A percentile compares a stretch with the other conserved stretches of the same genome.
These are phyloP conservation scores for Sugiyamaella chiloensis DNA, from an alignment of 805 yeast genomes.

Conservation along the genomic window DNA sequence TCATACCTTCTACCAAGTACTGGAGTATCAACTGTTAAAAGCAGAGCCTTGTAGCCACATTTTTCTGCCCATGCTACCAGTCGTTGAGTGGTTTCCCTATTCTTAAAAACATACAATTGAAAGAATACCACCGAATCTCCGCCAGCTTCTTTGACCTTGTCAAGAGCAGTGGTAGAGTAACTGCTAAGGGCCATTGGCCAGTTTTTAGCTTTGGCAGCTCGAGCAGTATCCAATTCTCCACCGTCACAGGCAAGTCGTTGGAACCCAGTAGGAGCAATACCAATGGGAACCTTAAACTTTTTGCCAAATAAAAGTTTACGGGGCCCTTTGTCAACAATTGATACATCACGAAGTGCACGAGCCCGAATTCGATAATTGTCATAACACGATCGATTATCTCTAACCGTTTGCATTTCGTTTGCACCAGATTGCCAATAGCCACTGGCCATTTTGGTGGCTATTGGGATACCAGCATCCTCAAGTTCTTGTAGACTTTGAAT, in stretches of 20 bases:
- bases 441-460: conserved; percentile 18
- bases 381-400: conserved; percentile 30
- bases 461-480: conserved; percentile 19
- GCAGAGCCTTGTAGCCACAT: conserved; percentile 41
- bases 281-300: conserved; percentile 30
- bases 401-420: conserved; percentile 28
- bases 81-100: conserved; percentile 27
- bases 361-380: conserved; percentile 30
- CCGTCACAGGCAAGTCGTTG: conserved; percentile 32
- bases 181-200: conserved; percentile 32
- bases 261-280: conserved; percentile 37
- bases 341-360: conserved; percentile 31
- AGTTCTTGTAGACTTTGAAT: conserved; percentile 13
- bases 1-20: conserved; percentile 52
- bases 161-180: conserved; percentile 28
- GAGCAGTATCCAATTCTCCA: conserved; percentile 35
- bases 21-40: conserved; percentile 59
- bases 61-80: conserved; percentile 29
- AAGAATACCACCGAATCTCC: conserved; percentile 27
- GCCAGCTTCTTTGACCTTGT: conserved; percentile 29
- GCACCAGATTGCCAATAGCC: conserved; percentile 32
- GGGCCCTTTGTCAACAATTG: conserved; percentile 25
- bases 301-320: conserved; percentile 28
- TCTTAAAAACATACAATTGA: conserved; percentile 33
- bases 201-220: conserved; percentile 31